phyloP scores from a whole-genome alignment of 2,329 filamentous ascomycete genomes.

The Pyricularia sp. region DNA sequence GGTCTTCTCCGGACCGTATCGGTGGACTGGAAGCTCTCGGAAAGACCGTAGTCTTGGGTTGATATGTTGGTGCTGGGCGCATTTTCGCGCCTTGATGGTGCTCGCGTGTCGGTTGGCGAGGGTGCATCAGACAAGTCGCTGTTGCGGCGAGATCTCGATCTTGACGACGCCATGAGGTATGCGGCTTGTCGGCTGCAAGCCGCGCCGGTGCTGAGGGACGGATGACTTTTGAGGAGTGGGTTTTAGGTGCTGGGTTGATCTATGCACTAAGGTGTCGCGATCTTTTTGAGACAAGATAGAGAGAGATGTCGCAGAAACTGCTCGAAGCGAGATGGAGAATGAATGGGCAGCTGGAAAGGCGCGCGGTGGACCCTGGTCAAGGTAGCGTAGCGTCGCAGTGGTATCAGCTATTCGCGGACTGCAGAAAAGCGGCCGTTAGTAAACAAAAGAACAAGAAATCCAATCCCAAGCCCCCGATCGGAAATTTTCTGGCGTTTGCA shows the following conservation, averaged over 20 bases:
- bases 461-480: not conserved
- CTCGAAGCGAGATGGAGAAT: not conserved
- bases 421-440: not conserved
- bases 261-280: not conserved
- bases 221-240: not conserved
- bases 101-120: slow-evolving; percentile 5
- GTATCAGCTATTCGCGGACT: not conserved
- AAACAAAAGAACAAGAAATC: not conserved
- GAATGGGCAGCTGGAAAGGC: not conserved
- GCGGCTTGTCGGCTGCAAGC: not conserved
- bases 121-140: slow-evolving; percentile 1
- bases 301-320: not conserved
- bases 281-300: not conserved
- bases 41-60: slow-evolving; percentile 28
- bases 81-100: slow-evolving; percentile 18
- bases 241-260: not conserved
- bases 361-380: not conserved
- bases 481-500: not conserved
- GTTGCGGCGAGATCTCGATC: slow-evolving; percentile 2
- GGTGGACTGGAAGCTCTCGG: slow-evolving; percentile 44
- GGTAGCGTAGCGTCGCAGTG: not conserved
- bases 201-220: not conserved
- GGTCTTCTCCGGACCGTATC: slow-evolving; percentile 47
- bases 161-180: slow-evolving; percentile 1
- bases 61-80: slow-evolving; percentile 11